These are phyloP conservation scores for Yamadazyma conglobata DNA, from an alignment of 1,139 yeast genomes.

Conservation along the genomic window DNA sequence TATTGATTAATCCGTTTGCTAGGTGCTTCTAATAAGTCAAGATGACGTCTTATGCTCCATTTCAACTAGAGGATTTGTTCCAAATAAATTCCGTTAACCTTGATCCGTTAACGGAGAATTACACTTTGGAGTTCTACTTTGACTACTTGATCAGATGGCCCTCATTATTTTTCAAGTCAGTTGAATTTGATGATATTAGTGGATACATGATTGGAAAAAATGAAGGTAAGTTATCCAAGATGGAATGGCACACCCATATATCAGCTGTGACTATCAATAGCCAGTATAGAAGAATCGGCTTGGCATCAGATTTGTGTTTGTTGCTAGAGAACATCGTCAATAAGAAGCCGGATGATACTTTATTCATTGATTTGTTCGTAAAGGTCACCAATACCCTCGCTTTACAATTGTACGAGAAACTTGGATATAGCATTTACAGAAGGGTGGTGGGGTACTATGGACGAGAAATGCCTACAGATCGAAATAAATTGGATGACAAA, in stretches of 20 bases:
- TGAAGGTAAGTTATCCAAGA: conserved; percentile 64
- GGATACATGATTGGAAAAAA: conserved; percentile 97
- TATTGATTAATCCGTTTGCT: neutral
- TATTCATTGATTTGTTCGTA: conserved; percentile 88
- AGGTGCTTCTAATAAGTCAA: neutral
- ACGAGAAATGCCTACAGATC: conserved; percentile 41
- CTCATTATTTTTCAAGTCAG: conserved; percentile 75
- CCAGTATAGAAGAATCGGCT: conserved; percentile 76
- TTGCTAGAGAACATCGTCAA: conserved; percentile 70
- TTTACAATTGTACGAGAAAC: conserved; percentile 72
- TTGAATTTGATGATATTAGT: conserved; percentile 41
- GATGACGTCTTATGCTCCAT: conserved; percentile 83
- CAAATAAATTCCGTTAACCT: conserved; percentile 70
- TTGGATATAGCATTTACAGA: conserved; percentile 82
- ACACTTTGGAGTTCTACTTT: conserved; percentile 76
- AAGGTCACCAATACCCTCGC: conserved; percentile 82
- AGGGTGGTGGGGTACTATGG: conserved; percentile 91
- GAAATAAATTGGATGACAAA: conserved; percentile 52
- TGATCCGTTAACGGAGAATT: conserved; percentile 89
- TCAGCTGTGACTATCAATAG: conserved; percentile 93
- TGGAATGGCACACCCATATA: conserved; percentile 95
- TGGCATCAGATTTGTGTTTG: conserved; percentile 75
- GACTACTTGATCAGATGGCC: conserved; percentile 90
- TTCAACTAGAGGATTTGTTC: conserved; percentile 81
- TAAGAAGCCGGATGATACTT: conserved; percentile 64